Conservation (phyloP, 805 yeast species). For the Starmera quercuum region DNA sequence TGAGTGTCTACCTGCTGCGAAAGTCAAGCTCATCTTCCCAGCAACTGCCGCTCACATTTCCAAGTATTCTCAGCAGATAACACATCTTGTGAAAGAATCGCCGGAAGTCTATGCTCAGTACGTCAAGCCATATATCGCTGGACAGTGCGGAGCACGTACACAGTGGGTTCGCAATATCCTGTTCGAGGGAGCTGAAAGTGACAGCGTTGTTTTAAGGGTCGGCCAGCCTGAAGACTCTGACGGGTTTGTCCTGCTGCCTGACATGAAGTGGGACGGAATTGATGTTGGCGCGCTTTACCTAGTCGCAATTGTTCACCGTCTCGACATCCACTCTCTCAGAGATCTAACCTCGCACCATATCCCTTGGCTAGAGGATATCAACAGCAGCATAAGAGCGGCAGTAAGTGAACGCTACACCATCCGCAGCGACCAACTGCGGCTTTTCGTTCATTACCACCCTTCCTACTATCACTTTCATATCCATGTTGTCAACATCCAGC, state of each 20-base stretch:
- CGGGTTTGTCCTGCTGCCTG: conserved; percentile 80
- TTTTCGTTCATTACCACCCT: conserved; percentile 91
- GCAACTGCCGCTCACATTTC: conserved; percentile 81
- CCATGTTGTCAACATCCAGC: conserved; percentile 72
- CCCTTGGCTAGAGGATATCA: conserved; percentile 45
- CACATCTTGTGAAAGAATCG: conserved; percentile 67
- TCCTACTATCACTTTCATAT: conserved; percentile 94
- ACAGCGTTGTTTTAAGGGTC: conserved; percentile 63
- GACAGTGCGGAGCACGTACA: conserved; percentile 69
- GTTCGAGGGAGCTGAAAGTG: conserved; percentile 76
- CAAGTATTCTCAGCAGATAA: conserved; percentile 59
- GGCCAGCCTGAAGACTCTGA: conserved; percentile 33
- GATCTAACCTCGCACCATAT: conserved; percentile 59
- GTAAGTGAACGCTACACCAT: conserved; percentile 42
- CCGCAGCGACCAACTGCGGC: conserved; percentile 49
- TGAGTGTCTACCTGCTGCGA: conserved; percentile 49
- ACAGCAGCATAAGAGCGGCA: conserved; percentile 34
- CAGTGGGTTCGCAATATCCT: conserved; percentile 89
- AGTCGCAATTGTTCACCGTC: conserved; percentile 65
- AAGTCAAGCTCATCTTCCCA: conserved; percentile 76
- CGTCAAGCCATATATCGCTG: conserved; percentile 70
- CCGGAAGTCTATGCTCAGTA: conserved; percentile 58
- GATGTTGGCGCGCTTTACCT: conserved; percentile 66
- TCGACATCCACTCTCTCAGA: conserved; percentile 64
- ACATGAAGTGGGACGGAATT: conserved; percentile 92